Base-by-base conservation (phyloP, 305 asterid genomes). In the Rubia tinctorum region DNA sequence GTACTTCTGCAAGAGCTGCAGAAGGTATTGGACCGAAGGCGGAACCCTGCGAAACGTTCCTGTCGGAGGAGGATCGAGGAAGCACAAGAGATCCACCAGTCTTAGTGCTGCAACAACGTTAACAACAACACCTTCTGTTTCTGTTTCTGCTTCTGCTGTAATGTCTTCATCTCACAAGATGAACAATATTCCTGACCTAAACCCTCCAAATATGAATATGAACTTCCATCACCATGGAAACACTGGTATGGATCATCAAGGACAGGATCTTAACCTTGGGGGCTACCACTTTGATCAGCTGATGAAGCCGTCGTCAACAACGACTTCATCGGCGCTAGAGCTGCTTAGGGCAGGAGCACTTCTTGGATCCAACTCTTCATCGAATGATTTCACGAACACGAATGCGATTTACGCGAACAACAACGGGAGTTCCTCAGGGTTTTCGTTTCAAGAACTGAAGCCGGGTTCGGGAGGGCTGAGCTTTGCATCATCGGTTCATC, bases 1-100 rank as follows among this genome's bases (percentile, higher is more conserved):
- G 64, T 91, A 89, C 86, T 88, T 89, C 49, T 91, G 97, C 89
- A 91, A 91, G 86, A 84, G 90, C 2, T 90, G 97, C 79, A 78
- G 93, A 72, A 82, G 97, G 81, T 91, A 91, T 40, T 91, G 97
- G 97, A 91, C 97, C 4, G 89, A 85, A 73, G 97, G 97, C 42
- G 97, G 97, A 59, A 88, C 96, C 75, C 88, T 91, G 27, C 82
- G 97, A 62, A 91, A 86, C 20, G 91, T 91, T 8, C 97, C 97
- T 2, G 97, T 91, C 5, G 97, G 97, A 0, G 97, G 97, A 1
- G 89, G 95, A 40, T 91, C 97, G 0, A 71, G 92, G 5, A 91
- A 91, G 78, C 88, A 89, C 86, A 87, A 80, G 76, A 87, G 79
- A 70, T 80, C 86, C 0, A 37, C 56, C n/a, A 67, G 80, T 4